A percentile compares a stretch with the other conserved stretches of the same genome.
Conservation (phyloP, 805 yeast species). For the Kodamaea lidongshanica region DNA sequence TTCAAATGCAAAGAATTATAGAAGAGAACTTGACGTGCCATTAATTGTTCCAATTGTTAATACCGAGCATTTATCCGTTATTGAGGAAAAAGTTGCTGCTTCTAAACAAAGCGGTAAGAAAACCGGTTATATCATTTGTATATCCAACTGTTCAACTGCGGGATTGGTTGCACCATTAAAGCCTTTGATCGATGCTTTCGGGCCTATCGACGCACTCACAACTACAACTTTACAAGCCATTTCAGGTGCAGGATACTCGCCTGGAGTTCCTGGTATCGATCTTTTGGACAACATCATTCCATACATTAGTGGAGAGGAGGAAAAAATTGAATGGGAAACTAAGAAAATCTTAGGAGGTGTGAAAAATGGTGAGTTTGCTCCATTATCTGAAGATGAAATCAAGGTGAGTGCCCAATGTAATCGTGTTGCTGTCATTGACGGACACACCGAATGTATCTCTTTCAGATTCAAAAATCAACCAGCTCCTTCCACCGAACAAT, state of each 20-base stretch:
- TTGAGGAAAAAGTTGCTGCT: constrained; percentile 50
- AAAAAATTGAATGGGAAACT: constrained; percentile 97
- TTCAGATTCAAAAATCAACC: constrained; percentile 75
- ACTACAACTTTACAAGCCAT: constrained; percentile 95
- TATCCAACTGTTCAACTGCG: constrained; percentile 97
- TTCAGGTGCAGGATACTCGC: constrained; percentile 97
- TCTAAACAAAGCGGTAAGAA: constrained; percentile 52
- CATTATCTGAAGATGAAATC: constrained; percentile 62
- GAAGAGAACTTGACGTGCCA: constrained; percentile 84
- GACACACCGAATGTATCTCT: constrained; percentile 94
- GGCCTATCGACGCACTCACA: constrained; percentile 81
- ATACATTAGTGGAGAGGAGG: constrained; percentile 94
- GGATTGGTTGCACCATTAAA: constrained; percentile 95
- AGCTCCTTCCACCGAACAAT: constrained; percentile 77
- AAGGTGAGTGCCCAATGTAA: constrained; percentile 94
- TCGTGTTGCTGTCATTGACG: constrained; percentile 95
- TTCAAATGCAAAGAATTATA: constrained; percentile 94
- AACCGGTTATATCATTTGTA: constrained; percentile 86
- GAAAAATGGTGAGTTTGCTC: constrained; percentile 50
- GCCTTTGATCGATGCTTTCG: constrained; percentile 85
- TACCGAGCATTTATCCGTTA: constrained; percentile 77
- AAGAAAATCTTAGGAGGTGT: constrained; percentile 81
- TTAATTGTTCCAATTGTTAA: constrained; percentile 92
- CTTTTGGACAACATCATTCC: constrained; percentile 93
- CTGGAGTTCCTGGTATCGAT: constrained; percentile 95